Evolutionary conservation across 2,329 filamentous ascomycete species (phyloP).

Genomic region (Fusarium oxysporum): DNA sequence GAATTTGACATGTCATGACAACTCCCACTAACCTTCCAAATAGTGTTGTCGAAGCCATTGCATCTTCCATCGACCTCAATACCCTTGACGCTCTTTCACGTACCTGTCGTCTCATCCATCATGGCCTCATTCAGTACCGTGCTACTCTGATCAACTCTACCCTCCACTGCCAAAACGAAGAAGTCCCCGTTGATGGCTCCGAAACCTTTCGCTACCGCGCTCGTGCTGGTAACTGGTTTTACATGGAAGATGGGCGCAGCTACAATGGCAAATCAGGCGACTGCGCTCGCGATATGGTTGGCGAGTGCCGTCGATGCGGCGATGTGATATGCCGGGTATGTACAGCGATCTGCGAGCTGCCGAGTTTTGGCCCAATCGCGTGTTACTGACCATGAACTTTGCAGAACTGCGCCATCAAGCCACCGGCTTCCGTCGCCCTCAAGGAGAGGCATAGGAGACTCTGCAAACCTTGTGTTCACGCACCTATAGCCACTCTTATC

Average conservation of each 20-base stretch:
- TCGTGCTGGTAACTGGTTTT: constrained; percentile 68
- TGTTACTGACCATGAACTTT: constrained; percentile 17
- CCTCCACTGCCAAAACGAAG: constrained; percentile 83
- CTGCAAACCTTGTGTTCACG: constrained; percentile 79
- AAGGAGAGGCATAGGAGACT: constrained; percentile 83
- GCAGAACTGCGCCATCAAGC: constrained; percentile 91
- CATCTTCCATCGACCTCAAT: constrained; percentile 84
- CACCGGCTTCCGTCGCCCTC: constrained; percentile 74
- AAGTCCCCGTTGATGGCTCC: constrained; percentile 63
- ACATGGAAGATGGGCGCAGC: constrained; percentile 66
- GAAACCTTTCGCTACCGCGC: constrained; percentile 68
- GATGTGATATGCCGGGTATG: constrained; percentile 84
- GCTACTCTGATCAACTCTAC: constrained; percentile 78
- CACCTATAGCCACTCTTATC: constrained; percentile 71
- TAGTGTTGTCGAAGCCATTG: constrained; percentile 82
- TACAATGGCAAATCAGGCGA: constrained; percentile 76
- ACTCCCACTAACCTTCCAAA: constrained; percentile 23
- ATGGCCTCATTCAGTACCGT: constrained; percentile 82
- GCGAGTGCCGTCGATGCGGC: constrained; percentile 81
- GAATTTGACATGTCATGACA: constrained; percentile 17
- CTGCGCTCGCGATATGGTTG: constrained; percentile 90
- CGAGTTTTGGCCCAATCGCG: background rate
- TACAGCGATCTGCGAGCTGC: constrained; percentile 19
- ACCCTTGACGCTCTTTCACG: constrained; percentile 85
- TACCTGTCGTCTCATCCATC: constrained; percentile 83